Percentiles rank a stretch among this genome's conserved stretches.
Conservation (phyloP, 23 red algal genomes). For the Gracilariopsis chorda region DNA sequence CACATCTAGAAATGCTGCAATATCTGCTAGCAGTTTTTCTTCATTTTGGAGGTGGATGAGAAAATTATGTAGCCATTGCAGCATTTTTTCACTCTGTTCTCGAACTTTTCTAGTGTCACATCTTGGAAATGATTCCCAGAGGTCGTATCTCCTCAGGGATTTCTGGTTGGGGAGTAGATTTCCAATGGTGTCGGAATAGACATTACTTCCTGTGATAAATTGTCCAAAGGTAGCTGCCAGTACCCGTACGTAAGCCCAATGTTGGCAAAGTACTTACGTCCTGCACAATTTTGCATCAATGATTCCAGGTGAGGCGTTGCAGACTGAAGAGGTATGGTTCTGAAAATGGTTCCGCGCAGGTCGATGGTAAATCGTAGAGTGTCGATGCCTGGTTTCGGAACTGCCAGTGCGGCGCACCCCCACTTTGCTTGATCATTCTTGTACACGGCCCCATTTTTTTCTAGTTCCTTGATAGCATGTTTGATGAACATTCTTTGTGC, state of each 20-base stretch:
- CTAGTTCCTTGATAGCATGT: background rate
- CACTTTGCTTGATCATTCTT: background rate
- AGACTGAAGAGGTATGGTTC: background rate
- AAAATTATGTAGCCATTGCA: background rate
- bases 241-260: background rate
- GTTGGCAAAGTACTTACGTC: background rate
- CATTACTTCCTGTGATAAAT: background rate
- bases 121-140: constrained; percentile 17
- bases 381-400: constrained; percentile 1
- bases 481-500: background rate
- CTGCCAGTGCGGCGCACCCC: background rate
- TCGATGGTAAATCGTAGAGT: constrained; percentile 2
- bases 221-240: background rate
- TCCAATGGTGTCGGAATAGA: background rate
- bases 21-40: background rate
- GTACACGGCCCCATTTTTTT: constrained; percentile 15
- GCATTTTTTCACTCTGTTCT: background rate
- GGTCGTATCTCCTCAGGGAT: background rate
- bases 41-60: background rate
- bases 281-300: background rate
- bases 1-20: background rate
- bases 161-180: background rate
- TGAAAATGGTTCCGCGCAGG: background rate
- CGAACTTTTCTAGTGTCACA: background rate
- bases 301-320: no score